These are phyloP conservation scores for Ulota crispa DNA, from an alignment of 225 moss, liverwort and hornwort species.

Conservation along the genomic window DNA sequence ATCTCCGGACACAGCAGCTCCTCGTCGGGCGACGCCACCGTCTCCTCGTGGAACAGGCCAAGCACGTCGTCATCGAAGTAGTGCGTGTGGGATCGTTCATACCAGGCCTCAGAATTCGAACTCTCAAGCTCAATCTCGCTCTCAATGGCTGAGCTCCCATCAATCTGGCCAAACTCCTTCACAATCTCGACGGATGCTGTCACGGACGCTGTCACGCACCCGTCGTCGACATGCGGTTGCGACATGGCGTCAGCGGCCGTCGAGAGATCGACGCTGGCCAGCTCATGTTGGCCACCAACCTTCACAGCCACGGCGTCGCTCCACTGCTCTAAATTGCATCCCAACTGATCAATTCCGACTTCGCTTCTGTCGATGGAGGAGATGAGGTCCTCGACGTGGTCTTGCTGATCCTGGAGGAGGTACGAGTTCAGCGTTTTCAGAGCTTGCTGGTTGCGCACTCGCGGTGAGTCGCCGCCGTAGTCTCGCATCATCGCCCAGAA, in stretches of 20 bases:
- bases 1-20: not conserved
- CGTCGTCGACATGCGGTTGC: not conserved
- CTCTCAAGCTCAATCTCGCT: not conserved
- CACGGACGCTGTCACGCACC: not conserved
- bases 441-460: not conserved
- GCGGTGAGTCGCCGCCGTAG: not conserved
- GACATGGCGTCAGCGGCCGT: too few relatives aligned
- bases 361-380: not conserved
- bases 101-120: not conserved
- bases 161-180: not conserved
- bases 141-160: not conserved
- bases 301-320: not conserved
- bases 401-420: constrained; percentile 24
- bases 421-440: constrained; percentile 17
- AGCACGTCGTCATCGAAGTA: not conserved
- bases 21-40: not conserved
- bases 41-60: not conserved
- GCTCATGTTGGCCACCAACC: too few relatives aligned
- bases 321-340: not conserved
- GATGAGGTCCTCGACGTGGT: not conserved
- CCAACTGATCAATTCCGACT: not conserved
- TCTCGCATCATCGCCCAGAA: constrained; percentile 21
- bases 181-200: not conserved
- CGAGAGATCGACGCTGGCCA: not conserved
- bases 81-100: not conserved